These are phyloP conservation scores for Coemansia sp. DNA, from an alignment of 192 early-diverging fungal genomes.

Conservation along the genomic window DNA sequence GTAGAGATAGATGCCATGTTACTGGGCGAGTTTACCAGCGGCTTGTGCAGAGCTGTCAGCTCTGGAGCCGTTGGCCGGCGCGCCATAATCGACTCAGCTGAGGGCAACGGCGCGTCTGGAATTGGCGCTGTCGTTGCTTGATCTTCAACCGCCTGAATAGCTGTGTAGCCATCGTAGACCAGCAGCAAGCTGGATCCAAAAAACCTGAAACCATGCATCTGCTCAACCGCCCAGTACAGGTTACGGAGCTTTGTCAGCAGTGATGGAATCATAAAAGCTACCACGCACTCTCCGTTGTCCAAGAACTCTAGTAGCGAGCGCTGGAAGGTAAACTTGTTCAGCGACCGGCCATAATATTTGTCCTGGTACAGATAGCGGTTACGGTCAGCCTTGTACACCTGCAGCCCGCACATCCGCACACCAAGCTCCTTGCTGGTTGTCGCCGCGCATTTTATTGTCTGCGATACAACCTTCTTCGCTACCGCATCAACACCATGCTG, in stretches of 20 bases:
- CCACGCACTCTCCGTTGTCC: conserved; percentile 77
- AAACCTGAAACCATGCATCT: conserved; percentile 82
- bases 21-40: background rate
- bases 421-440: conserved; percentile 91
- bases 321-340: conserved; percentile 77
- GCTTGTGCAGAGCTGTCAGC: conserved; percentile 2
- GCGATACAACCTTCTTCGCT: conserved; percentile 76
- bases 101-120: conserved; percentile 6
- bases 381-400: conserved; percentile 81
- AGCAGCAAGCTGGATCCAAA: conserved; percentile 88
- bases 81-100: background rate
- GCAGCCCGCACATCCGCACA: conserved; percentile 97
- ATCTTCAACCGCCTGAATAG: conserved; percentile 16
- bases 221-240: conserved; percentile 73
- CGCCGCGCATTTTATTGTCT: conserved; percentile 88
- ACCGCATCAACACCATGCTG: conserved; percentile 92
- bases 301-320: conserved; percentile 78
- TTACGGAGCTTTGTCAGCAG: conserved; percentile 72
- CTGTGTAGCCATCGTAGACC: conserved; percentile 81
- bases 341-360: conserved; percentile 92
- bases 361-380: conserved; percentile 81
- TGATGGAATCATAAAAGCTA: conserved; percentile 76
- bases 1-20: background rate
- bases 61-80: conserved; percentile 21
- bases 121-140: conserved; percentile 5